Conservation (phyloP, 305 asterid genomes). For the Coffea humblotiana region DNA sequence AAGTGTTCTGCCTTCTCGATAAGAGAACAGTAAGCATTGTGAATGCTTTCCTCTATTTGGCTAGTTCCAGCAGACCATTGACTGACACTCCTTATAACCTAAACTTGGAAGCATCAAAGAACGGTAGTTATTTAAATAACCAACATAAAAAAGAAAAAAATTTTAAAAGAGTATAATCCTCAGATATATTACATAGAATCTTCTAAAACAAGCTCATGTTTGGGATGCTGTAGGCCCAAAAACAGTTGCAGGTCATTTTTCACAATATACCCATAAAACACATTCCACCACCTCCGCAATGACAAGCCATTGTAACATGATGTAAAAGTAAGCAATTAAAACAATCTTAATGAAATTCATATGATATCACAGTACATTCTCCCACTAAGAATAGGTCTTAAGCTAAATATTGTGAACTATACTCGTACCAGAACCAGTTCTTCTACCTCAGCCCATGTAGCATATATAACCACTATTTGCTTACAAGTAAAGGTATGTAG, state of each 20-base stretch:
- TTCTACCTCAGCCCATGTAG: not conserved
- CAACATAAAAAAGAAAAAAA: conserved; percentile 11
- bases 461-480: not conserved
- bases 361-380: not conserved
- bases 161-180: not conserved
- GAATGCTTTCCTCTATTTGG: conserved; percentile 94
- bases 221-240: not conserved
- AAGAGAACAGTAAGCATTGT: conserved; percentile 85
- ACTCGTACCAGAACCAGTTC: not conserved
- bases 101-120: conserved; percentile 24
- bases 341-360: not conserved
- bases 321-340: too few relatives aligned
- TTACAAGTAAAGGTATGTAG: not conserved
- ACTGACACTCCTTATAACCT: conserved; percentile 93
- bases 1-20: conserved; percentile 92
- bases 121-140: conserved; percentile 21
- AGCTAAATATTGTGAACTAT: not conserved
- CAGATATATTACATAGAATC: not conserved
- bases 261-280: not conserved
- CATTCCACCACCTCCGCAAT: not conserved
- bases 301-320: not conserved
- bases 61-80: conserved; percentile 99
- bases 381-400: not conserved
- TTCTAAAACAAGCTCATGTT: not conserved
- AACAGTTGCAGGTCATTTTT: not conserved